A percentile compares a stretch with the other conserved stretches of the same genome.
These are phyloP conservation scores for Astrothelium macrocarpum DNA, from an alignment of 495 filamentous ascomycete species.

Conservation along the genomic window DNA sequence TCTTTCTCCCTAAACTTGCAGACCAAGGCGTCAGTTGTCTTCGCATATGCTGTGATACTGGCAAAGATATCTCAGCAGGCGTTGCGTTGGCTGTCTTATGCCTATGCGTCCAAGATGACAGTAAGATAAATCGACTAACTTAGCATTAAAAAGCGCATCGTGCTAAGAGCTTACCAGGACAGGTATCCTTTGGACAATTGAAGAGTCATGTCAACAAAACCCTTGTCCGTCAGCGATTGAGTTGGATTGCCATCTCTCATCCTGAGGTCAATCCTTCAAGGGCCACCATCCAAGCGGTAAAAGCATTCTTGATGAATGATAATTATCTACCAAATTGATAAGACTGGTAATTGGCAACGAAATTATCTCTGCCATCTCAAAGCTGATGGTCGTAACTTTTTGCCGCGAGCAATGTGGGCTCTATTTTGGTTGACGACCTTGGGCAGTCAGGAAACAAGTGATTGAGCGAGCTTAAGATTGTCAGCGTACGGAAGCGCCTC, in stretches of 20 bases:
- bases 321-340: background rate
- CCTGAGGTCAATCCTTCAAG: conserved; percentile 71
- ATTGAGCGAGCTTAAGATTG: no score
- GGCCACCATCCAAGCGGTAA: conserved; percentile 74
- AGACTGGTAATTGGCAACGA: background rate
- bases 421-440: no score
- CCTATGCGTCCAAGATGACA: conserved; percentile 48
- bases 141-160: conserved; percentile 15
- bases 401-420: no score
- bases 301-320: conserved; percentile 63
- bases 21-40: conserved; percentile 24
- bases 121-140: conserved; percentile 29
- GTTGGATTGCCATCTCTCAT: conserved; percentile 64
- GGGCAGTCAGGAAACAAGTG: no score
- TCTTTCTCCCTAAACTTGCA: conserved; percentile 31
- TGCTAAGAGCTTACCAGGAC: background rate
- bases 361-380: background rate
- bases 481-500: no score
- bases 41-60: conserved; percentile 51
- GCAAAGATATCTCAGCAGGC: conserved; percentile 57
- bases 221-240: conserved; percentile 64
- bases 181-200: conserved; percentile 23
- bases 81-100: conserved; percentile 54
- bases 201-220: conserved; percentile 51
- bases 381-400: no score